A percentile compares a stretch with the other conserved stretches of the same genome.
phyloP scores from a whole-genome alignment of 2,329 filamentous ascomycete genomes.

The Xylaria digitata region DNA sequence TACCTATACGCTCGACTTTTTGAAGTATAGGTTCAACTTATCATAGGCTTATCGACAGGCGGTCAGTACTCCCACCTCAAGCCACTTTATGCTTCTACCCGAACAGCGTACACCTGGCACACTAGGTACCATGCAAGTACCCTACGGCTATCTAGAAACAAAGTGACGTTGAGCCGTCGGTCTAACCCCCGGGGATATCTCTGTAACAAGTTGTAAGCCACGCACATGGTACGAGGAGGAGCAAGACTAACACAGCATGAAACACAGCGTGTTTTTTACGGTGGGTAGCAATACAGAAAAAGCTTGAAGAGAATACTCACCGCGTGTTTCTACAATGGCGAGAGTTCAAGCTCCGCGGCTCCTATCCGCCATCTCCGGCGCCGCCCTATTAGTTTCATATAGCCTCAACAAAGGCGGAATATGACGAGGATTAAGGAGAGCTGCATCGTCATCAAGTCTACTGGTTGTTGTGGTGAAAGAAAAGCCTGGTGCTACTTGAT shows the following conservation, averaged over 20 bases:
- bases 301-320: not conserved
- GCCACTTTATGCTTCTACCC: conserved; percentile 18
- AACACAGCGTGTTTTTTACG: not conserved
- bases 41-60: conserved; percentile 1
- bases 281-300: not conserved
- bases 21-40: not conserved
- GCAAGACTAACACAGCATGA: conserved; percentile 10
- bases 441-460: not conserved
- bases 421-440: not conserved
- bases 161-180: not conserved
- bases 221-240: not conserved
- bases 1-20: not conserved
- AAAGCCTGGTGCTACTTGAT: conserved; percentile 13
- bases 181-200: not conserved
- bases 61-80: not conserved
- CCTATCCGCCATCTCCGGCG: not conserved
- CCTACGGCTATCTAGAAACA: not conserved
- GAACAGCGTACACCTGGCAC: not conserved
- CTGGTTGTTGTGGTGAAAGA: not conserved
- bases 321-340: not conserved
- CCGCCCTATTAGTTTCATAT: not conserved
- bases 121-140: not conserved
- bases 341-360: not conserved
- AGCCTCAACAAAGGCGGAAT: not conserved
- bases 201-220: not conserved